These are phyloP conservation scores for Flaveria ramosissima DNA, from an alignment of 129 eudicot genomes.

Conservation along the genomic window DNA sequence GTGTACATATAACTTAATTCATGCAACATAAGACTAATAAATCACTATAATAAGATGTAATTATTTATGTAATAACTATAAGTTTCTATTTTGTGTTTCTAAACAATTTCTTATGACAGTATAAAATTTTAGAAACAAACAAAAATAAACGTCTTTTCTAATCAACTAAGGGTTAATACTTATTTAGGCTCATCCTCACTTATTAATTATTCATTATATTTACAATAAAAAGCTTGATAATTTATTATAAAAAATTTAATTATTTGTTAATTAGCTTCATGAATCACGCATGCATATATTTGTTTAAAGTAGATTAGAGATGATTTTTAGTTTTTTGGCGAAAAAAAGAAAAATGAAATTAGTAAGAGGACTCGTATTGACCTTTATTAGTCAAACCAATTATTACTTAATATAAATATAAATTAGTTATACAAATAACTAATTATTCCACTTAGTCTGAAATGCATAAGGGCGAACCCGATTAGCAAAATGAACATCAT, in stretches of 20 bases:
- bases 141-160: background rate
- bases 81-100: too few species aligned
- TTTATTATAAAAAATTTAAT: background rate
- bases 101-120: background rate
- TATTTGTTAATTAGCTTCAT: slow-evolving; percentile 28
- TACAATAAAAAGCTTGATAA: background rate
- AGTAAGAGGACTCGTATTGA: slow-evolving; percentile 20
- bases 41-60: too few species aligned
- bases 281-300: slow-evolving; percentile 25
- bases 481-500: background rate
- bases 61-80: too few species aligned
- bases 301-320: slow-evolving; percentile 11
- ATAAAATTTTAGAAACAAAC: background rate
- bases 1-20: too few species aligned
- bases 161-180: background rate
- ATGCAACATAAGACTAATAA: too few species aligned
- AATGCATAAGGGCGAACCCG: background rate
- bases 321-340: slow-evolving; percentile 10
- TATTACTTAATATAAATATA: background rate
- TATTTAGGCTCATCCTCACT: background rate
- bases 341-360: background rate
- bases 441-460: background rate
- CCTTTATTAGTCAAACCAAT: slow-evolving; percentile 25
- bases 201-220: too few species aligned
- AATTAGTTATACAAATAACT: too few species aligned